Percentiles rank a stretch among this genome's conserved stretches.
Conservation (phyloP, 352 stramenopile species). For the Phytophthora syringae region DNA sequence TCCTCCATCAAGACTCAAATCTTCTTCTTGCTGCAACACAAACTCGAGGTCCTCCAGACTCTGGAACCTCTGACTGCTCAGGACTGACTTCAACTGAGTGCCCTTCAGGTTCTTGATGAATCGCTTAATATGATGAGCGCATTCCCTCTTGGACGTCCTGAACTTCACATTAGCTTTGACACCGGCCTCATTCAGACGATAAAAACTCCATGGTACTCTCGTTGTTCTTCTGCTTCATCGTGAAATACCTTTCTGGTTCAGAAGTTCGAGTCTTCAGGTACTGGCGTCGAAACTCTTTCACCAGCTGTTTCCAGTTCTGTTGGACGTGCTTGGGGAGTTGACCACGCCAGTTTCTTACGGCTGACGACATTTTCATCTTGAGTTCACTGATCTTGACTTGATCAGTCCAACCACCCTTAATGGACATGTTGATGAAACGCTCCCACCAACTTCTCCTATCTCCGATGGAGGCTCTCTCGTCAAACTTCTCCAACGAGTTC, state of each 20-base stretch:
- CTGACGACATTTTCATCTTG: conserved; percentile 3
- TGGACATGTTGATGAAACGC: not conserved
- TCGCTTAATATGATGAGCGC: not conserved
- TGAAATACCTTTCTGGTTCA: not conserved
- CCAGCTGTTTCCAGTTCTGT: not conserved
- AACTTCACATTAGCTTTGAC: not conserved
- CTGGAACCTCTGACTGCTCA: not conserved
- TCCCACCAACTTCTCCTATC: not conserved
- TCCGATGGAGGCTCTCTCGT: not conserved
- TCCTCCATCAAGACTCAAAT: not conserved
- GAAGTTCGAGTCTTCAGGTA: conserved; percentile 3
- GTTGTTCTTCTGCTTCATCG: conserved; percentile 2
- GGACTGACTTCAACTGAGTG: not conserved
- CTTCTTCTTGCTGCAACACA: not conserved
- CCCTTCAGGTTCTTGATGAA: conserved; percentile 4
- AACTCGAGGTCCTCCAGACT: conserved; percentile 1
- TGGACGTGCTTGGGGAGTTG: not conserved
- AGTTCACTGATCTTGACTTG: not conserved
- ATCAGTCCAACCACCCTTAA: not conserved
- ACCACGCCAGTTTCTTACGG: not conserved
- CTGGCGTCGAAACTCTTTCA: not conserved
- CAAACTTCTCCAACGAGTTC: not conserved
- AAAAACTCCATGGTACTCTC: conserved; percentile 2
- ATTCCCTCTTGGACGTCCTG: too few species aligned
- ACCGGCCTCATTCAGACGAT: not conserved